phyloP scores from a whole-genome alignment of 768 basidiomycete genomes.

The Tulasnella sp. region DNA sequence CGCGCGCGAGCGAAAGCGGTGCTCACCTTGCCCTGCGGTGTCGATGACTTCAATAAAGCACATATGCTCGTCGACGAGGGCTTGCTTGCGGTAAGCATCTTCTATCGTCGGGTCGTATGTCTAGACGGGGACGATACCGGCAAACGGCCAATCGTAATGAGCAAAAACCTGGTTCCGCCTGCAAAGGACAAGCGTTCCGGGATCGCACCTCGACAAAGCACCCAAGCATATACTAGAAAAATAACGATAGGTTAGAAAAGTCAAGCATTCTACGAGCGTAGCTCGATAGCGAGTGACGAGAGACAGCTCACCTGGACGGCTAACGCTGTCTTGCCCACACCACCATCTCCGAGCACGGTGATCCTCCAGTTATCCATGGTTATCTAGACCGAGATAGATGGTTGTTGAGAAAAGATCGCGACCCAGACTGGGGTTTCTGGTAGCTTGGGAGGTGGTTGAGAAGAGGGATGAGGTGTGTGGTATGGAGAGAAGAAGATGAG shows the following conservation, averaged over 20 bases:
- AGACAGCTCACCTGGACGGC: conserved; percentile 74
- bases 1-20: background rate
- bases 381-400: background rate
- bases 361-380: conserved; percentile 89
- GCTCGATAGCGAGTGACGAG: background rate
- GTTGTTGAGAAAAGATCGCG: background rate
- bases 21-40: conserved; percentile 90
- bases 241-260: conserved; percentile 1
- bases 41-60: conserved; percentile 96
- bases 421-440: background rate
- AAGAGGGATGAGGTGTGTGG: background rate
- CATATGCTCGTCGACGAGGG: conserved; percentile 89
- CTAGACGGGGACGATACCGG: conserved; percentile 29
- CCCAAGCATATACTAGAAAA: conserved; percentile 75
- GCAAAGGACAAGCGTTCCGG: background rate
- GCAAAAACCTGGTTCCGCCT: background rate
- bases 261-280: background rate
- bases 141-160: background rate
- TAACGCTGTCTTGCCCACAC: conserved; percentile 93
- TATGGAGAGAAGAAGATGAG: background rate
- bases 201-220: conserved; percentile 78
- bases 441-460: background rate
- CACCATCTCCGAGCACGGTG: conserved; percentile 91
- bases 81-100: conserved; percentile 92
- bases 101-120: conserved; percentile 99